These are phyloP conservation scores for Mucor lusitanicus DNA, from an alignment of 371 early-diverging fungal species.

Conservation along the genomic window DNA sequence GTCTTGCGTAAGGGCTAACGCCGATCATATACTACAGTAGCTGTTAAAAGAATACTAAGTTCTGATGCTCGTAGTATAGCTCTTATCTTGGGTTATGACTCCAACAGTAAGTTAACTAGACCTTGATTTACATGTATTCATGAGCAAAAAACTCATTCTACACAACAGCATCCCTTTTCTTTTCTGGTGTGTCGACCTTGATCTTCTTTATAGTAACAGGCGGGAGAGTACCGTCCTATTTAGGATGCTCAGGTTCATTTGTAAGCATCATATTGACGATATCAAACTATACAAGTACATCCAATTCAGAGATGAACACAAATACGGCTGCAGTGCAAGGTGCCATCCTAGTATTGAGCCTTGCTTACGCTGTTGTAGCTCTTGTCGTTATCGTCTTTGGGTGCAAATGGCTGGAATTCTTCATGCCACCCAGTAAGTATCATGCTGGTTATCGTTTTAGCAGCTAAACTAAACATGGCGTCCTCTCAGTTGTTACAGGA, in stretches of 20 bases:
- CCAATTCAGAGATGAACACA: slow-evolving; percentile 14
- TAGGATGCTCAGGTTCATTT: slow-evolving; percentile 26
- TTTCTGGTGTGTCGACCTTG: slow-evolving; percentile 57
- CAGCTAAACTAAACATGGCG: too few species aligned
- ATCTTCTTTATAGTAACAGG: slow-evolving; percentile 53
- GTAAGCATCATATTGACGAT: slow-evolving; percentile 43
- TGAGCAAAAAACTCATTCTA: too few species aligned
- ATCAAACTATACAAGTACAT: slow-evolving; percentile 34
- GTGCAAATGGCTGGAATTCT: slow-evolving; percentile 45
- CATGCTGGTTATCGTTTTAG: too few species aligned
- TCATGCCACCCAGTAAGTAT: slow-evolving; percentile 53
- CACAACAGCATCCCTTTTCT: slow-evolving; percentile 46
- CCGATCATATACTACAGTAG: neutral
- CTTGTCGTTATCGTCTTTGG: slow-evolving; percentile 50
- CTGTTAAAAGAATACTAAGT: neutral
- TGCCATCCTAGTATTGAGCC: slow-evolving; percentile 47
- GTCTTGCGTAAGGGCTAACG: slow-evolving; percentile 27
- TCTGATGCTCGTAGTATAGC: slow-evolving; percentile 11
- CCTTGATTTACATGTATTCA: too few species aligned
- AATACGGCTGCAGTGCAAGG: slow-evolving; percentile 41
- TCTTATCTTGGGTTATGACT: slow-evolving; percentile 44
- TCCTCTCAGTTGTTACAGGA: slow-evolving; percentile 52
- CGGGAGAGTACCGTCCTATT: slow-evolving; percentile 34
- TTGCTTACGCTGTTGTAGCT: slow-evolving; percentile 38
- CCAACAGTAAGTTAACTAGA: slow-evolving; percentile 25